Evolutionary conservation across 78 protist genomes (phyloP).

Genomic region (Paulinella micropora): DNA sequence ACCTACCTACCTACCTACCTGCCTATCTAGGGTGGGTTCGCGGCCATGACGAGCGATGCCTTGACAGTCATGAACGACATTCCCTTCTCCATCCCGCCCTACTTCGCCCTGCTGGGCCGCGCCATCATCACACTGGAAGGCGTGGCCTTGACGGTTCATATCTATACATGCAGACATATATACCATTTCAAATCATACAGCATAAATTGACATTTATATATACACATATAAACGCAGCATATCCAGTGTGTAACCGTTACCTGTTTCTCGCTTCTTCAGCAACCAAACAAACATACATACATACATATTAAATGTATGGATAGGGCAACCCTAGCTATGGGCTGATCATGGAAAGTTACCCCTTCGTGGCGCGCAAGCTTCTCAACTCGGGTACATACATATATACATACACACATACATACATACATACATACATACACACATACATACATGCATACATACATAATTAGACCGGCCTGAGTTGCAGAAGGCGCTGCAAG

Average conservation of each 20-base stretch:
- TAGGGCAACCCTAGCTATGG: background rate
- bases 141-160: background rate
- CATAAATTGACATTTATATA: background rate
- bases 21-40: too few relatives aligned
- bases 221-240: background rate
- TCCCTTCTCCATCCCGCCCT: conserved; percentile 31
- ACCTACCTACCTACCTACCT: too few relatives aligned
- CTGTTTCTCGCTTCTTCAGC: too few relatives aligned
- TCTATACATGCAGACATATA: background rate
- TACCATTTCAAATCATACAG: background rate
- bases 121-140: conserved; percentile 34
- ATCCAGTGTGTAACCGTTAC: too few relatives aligned
- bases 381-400: background rate
- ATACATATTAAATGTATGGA: background rate
- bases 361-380: conserved; percentile 34
- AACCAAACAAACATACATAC: background rate
- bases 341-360: conserved; percentile 21
- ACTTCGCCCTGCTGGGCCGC: conserved; percentile 26
- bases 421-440: background rate
- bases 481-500: conserved; percentile 15
- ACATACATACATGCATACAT: background rate
- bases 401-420: background rate
- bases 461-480: conserved; percentile 23
- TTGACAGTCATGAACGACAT: conserved; percentile 32
- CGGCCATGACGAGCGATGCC: conserved; percentile 24